Evolutionary conservation across 2,329 filamentous ascomycete species (phyloP), one percentile per base, ranked within the genome.

Genomic region (Fusarium oligoseptatum): DNA sequence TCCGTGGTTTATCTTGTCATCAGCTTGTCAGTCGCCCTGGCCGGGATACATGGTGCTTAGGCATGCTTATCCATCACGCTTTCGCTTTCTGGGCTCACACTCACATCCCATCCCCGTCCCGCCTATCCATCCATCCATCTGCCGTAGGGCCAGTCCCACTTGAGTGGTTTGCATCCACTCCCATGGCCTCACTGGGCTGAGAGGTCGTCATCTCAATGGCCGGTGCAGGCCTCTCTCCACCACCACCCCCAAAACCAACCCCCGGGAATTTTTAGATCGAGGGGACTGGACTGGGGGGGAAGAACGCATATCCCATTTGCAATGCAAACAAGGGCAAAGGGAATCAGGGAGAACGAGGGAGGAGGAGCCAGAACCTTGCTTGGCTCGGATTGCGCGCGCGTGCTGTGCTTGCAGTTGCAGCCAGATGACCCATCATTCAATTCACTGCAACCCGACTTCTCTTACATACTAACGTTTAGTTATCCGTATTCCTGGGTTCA

Each of bases 101-200:
- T 14, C 41, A 45, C 41, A 22, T 43, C 29, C 29, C 29, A 29
- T 29, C 29, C 29, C 29, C 29, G 10, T 29, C n/a, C 41, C n/a
- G n/a, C n/a, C 11, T 14, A 24, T 48, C 32, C 32, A 34, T 34
- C 29, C 29, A 29, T 29, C 43, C 55, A 50, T 37, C 32, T 63
- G 32, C 41, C 32, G 48, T 56, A 57, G 29, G 22, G 32, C 60
- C 20, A 52, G 60, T 22, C 50, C 52, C 62, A 50, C 58, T 37
- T 58, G 27, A 52, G 41, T 52, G 61, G 55, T 61, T 66, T 73
- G 70, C 66, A 73, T 71, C 66, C 61, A 60, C 66, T 29, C 60
- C 60, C 55, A n/a, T 73, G 71, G 71, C 71, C 71, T 73, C 71
- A 60, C 71, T 73, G 67, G 71, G 71, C 71, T 73, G 71, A 73